A percentile compares a stretch with the other conserved stretches of the same genome.
Conservation (phyloP, 805 yeast species). For the Myxozyma neotropica region DNA sequence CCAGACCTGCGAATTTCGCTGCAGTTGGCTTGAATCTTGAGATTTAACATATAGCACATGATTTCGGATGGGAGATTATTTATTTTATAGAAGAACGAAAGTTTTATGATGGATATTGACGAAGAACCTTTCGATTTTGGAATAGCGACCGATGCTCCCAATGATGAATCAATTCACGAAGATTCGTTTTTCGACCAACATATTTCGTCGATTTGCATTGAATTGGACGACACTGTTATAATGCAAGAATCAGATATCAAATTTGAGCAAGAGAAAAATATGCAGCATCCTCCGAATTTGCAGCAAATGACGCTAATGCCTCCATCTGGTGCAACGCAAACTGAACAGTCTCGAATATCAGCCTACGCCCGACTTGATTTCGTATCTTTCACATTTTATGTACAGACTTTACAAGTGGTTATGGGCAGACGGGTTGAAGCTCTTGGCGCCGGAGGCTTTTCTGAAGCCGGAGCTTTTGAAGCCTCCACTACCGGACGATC, state of each 20-base stretch:
- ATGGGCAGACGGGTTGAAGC: conserved; percentile 87
- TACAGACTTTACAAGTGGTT: conserved; percentile 91
- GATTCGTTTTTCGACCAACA: background rate
- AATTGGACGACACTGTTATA: background rate
- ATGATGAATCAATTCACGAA: background rate
- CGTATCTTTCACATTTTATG: conserved; percentile 90
- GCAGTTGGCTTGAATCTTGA: background rate
- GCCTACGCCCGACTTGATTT: conserved; percentile 70
- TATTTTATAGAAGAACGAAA: background rate
- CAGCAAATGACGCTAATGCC: conserved; percentile 1
- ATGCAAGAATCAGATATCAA: background rate
- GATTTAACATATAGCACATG: background rate
- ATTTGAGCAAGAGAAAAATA: background rate
- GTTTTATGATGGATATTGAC: conserved; percentile 5
- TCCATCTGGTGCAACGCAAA: background rate
- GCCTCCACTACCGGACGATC: conserved; percentile 12
- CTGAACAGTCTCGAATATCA: conserved; percentile 42
- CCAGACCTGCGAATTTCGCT: too few species aligned
- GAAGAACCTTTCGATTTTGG: background rate
- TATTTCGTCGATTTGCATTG: background rate
- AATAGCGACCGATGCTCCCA: background rate
- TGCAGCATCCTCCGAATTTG: background rate
- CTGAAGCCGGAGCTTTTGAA: background rate
- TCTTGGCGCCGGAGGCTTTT: conserved; percentile 43
- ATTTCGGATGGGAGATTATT: background rate